Base-by-base conservation (phyloP, 208 protist species). In the Leptomonas pyrrhocoris region DNA sequence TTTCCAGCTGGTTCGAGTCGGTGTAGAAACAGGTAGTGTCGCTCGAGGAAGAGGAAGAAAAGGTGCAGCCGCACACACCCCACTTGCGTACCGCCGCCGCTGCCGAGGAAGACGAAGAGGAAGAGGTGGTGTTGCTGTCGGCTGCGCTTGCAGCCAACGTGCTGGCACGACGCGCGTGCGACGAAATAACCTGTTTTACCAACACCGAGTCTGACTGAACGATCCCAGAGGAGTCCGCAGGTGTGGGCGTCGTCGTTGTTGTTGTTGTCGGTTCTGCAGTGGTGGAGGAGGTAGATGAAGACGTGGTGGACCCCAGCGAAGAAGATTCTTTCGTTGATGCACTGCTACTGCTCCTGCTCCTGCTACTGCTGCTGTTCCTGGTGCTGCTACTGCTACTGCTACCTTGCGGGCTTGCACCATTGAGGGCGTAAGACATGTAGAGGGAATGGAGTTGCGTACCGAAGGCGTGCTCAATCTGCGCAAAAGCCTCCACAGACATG, bases 21-120 rank as follows among this genome's bases (percentile, higher is more conserved):
- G 78, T 82, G 62, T 81, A 82, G 71, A 81, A 87, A 68, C 78
- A 87, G 46, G 56, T 77, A 15, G 31, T 75, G 23, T 58, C 45
- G 18, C 40, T 65, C 21, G 53, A 45, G 48, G 56, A 61, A 6
- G 49, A 48, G 8, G 49, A 48, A 65, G 43, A 38, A 73, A 73
- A 80, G 48, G 70, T 60, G 67, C 81, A 83, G 21, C 77, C 81
- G 51, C 72, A 78, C 31, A 70, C 68, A 51, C 81, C 81, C 76
- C 80, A 82, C 70, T 50, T 51, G 18, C n/a, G 28, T 18, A 36
- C 28, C 3, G 58, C 28, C 18, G 63, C 43, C 21, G 59, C 62
- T n/a, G 59, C 43, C 5, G 43, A 16, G 31, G 31, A 13, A 31
- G 64, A 38, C 3, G 34, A 38, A 38, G 34, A 3, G 9, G 34